These are phyloP conservation scores for Echites panduratus DNA, from an alignment of 257 asterid genomes.

Conservation along the genomic window DNA sequence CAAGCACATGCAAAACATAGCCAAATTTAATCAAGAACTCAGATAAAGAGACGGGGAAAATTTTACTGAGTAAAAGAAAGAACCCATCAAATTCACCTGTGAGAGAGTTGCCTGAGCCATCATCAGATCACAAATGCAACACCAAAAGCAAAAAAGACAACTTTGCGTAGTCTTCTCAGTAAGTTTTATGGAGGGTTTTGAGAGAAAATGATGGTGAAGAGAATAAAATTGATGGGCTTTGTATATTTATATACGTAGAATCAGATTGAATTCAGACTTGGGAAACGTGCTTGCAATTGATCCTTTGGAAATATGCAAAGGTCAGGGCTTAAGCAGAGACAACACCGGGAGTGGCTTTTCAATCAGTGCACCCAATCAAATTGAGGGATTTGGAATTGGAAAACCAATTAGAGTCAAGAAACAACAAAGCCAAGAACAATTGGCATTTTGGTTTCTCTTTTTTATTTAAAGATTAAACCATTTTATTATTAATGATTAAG, in stretches of 20 bases:
- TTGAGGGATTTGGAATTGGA: background rate
- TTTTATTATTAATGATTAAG: no score
- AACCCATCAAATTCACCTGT: constrained; percentile 6
- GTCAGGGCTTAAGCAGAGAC: background rate
- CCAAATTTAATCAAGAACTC: background rate
- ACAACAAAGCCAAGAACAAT: background rate
- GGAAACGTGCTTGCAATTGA: background rate
- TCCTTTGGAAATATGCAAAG: background rate
- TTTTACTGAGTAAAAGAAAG: background rate
- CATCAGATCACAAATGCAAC: constrained; percentile 9
- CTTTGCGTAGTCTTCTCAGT: background rate
- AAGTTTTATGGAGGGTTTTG: background rate
- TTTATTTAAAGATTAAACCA: no score
- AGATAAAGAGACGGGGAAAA: background rate
- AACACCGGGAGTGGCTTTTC: background rate
- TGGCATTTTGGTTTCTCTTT: background rate
- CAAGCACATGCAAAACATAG: background rate
- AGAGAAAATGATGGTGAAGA: background rate
- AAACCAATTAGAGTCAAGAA: background rate
- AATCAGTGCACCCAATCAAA: background rate
- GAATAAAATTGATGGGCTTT: background rate
- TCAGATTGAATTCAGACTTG: background rate
- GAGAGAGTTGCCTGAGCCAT: constrained; percentile 20
- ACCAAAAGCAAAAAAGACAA: background rate
- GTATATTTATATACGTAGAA: background rate